Conservation (phyloP, 202 grass and related monocot species). For the Carex sylvatica region DNA sequence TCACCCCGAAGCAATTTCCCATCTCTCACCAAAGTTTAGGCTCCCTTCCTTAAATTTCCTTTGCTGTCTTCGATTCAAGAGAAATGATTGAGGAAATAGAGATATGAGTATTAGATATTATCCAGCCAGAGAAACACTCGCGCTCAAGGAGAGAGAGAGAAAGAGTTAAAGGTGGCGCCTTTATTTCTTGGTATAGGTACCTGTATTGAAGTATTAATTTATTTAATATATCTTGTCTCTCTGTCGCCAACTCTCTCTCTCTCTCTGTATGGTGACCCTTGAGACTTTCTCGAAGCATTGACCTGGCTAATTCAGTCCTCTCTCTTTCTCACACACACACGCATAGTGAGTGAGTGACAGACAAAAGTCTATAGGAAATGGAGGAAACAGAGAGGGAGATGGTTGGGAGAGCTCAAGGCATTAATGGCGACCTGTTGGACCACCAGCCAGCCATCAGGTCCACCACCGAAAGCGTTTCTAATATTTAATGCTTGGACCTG, state of each 20-base stretch:
- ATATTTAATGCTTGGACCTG: not conserved
- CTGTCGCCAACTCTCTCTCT: not conserved
- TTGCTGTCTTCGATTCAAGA: not conserved
- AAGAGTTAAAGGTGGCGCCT: conserved; percentile 12
- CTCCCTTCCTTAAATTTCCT: not conserved
- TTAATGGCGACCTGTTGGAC: conserved; percentile 21
- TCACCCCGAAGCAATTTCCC: conserved; percentile 28
- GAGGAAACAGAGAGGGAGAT: conserved; percentile 5
- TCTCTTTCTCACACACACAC: not conserved
- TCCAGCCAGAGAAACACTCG: not conserved
- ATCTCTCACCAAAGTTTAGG: not conserved
- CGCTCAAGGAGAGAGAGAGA: not conserved
- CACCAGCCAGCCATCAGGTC: not conserved
- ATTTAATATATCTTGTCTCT: conserved; percentile 11
- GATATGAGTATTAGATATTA: not conserved
- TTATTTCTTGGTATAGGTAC: conserved; percentile 5
- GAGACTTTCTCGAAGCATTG: conserved; percentile 17
- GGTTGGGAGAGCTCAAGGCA: conserved; percentile 20
- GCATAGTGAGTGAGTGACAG: not conserved
- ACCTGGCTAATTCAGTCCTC: conserved; percentile 11
- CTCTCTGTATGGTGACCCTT: not conserved
- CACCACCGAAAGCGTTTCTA: not conserved
- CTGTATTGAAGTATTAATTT: not conserved
- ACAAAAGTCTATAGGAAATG: not conserved
- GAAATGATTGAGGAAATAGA: not conserved